These are phyloP conservation scores for Lavandula angustifolia DNA, from an alignment of 257 asterid species.

Conservation along the genomic window DNA sequence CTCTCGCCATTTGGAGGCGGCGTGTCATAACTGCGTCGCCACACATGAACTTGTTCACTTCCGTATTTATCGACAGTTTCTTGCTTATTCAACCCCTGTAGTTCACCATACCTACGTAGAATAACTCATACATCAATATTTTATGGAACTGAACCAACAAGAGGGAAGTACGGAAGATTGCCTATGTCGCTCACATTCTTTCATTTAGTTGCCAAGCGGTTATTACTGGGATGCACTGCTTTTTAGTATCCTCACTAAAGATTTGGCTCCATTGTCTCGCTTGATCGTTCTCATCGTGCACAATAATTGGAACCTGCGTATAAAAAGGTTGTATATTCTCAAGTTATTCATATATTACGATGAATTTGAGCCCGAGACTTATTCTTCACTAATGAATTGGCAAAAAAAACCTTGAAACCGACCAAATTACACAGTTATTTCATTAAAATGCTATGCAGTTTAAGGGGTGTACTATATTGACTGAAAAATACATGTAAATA, in stretches of 20 bases:
- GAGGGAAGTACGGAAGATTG: not conserved
- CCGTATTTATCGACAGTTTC: conserved; percentile 97
- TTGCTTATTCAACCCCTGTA: conserved; percentile 94
- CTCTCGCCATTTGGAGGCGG: conserved; percentile 99
- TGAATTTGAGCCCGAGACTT: no score
- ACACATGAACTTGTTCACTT: conserved; percentile 82
- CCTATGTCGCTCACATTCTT: conserved; percentile 65
- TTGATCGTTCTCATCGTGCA: conserved; percentile 82
- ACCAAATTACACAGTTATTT: no score
- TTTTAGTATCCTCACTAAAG: conserved; percentile 83
- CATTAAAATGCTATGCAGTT: no score
- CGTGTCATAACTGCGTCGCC: conserved; percentile 94
- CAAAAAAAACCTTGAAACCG: no score
- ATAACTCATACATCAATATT: conserved; percentile 6
- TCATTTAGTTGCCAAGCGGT: conserved; percentile 98
- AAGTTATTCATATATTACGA: not conserved
- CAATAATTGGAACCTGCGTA: conserved; percentile 80
- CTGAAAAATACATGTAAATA: no score
- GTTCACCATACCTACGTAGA: conserved; percentile 82
- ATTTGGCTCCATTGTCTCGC: conserved; percentile 88
- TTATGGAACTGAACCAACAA: not conserved
- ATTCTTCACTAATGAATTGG: no score
- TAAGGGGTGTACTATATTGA: no score
- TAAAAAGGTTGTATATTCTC: conserved; percentile 4
- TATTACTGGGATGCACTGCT: conserved; percentile 88